These are phyloP conservation scores for Cutaneotrichosporon curvatum DNA, from an alignment of 1,284 basidiomycete genomes.

Conservation along the genomic window DNA sequence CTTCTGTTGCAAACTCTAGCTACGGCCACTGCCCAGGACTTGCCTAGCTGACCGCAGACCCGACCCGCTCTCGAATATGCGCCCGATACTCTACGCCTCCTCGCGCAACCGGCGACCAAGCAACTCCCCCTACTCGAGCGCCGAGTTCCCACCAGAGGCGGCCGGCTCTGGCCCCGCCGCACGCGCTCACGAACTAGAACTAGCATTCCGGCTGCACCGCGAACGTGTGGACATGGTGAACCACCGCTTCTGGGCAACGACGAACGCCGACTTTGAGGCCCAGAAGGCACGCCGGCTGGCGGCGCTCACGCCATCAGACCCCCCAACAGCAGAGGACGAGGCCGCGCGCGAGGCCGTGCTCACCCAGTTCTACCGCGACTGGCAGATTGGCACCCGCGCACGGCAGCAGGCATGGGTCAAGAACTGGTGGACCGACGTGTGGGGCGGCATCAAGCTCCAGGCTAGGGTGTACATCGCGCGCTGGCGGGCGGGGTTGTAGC, in stretches of 20 bases:
- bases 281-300: conserved; percentile 31
- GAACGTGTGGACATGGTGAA: conserved; percentile 42
- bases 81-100: conserved; percentile 40
- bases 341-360: conserved; percentile 30
- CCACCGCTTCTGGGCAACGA: conserved; percentile 42
- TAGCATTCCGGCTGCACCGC: conserved; percentile 34
- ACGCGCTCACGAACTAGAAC: conserved; percentile 29
- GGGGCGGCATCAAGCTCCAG: conserved; percentile 37
- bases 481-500: conserved; percentile 3
- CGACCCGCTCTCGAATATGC: conserved; percentile 41
- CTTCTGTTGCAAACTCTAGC: conserved; percentile 1
- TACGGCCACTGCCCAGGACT: neutral
- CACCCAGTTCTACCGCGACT: conserved; percentile 41
- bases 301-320: conserved; percentile 24
- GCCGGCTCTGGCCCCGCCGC: conserved; percentile 3
- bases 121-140: conserved; percentile 34
- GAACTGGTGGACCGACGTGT: conserved; percentile 42
- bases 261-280: conserved; percentile 33
- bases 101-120: conserved; percentile 21
- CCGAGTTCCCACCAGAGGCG: conserved; percentile 30
- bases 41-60: conserved; percentile 22
- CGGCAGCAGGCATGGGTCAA: conserved; percentile 33
- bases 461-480: conserved; percentile 23
- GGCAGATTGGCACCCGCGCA: conserved; percentile 36
- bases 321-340: conserved; percentile 30